Evolutionary conservation across 2,329 filamentous ascomycete species (phyloP), one percentile per base, ranked within the genome.

Genomic region (Sporothrix inflata): DNA sequence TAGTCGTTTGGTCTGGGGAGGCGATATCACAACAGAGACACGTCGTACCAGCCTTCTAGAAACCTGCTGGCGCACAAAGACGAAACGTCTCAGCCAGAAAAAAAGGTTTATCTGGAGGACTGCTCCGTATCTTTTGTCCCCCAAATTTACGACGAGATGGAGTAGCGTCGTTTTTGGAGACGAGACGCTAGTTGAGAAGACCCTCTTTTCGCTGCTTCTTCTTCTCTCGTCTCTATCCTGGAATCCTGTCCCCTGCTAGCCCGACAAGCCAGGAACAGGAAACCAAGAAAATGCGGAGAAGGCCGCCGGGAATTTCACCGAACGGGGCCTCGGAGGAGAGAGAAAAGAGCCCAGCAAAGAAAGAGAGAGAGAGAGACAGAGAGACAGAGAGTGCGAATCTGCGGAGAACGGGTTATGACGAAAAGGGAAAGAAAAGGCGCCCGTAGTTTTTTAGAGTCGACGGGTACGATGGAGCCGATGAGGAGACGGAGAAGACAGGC

Each of bases 351-450:
- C 9, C 3, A 34, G 24, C n/a, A 34, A 14, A 16, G 27, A 68
- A 27, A 55, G 49, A 30, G 14, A 30, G 38, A 49, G 19, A 51
- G 11, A 19, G 5, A n/a, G n/a, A n/a, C n/a, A n/a, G n/a, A 47
- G 27, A 60, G 1, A 38, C 30, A 40, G 11, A 27, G 11, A 67
- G 24, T 12, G 12, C 47, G 47, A 69, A 9, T 55, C 49, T 69
- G 30, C 49, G 30, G 47, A 69, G 47, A 69, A 57, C 21, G 34
- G n/a, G 66, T 30, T 69, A 45, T 24, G 68, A 68, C 53, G 14
- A 72, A 72, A 72, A 21, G 67, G 71, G 71, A 66, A 72, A 70
- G 67, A 72, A 72, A 70, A 66, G 57, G 66, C 71, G 71, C 71
- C 65, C 11, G n/a, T 45, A 27, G 21, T 63, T n/a, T 27, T 16